A percentile compares a stretch with the other conserved stretches of the same genome.
Evolutionary conservation across 768 basidiomycete genomes (phyloP).

Genomic region (Lenzites betulinus): DNA sequence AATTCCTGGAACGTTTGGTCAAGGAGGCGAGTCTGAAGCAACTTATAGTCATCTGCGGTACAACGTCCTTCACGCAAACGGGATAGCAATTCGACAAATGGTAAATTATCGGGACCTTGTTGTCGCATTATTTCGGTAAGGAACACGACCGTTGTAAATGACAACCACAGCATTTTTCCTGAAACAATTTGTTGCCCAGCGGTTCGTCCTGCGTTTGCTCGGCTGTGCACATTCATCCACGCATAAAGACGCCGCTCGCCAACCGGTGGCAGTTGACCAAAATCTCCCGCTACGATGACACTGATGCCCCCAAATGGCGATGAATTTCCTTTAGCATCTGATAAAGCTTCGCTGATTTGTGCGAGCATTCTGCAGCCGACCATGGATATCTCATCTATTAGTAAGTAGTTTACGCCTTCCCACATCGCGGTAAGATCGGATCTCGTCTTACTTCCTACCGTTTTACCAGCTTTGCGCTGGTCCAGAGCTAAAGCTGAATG

Average conservation of each 20-base stretch:
- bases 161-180: conserved; percentile 16
- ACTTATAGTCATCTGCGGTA: conserved; percentile 2
- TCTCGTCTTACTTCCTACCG: background rate
- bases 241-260: background rate
- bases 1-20: background rate
- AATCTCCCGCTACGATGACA: background rate
- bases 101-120: background rate
- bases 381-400: background rate
- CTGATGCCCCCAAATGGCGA: background rate
- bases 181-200: background rate
- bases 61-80: conserved; percentile 12
- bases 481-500: background rate
- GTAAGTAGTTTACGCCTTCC: background rate
- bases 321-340: background rate
- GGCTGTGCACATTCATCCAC: background rate
- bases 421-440: background rate
- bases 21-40: conserved; percentile 1
- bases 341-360: background rate
- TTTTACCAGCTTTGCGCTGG: background rate
- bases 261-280: background rate
- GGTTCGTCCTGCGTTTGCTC: background rate
- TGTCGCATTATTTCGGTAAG: conserved; percentile 8
- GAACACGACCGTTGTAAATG: background rate
- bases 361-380: background rate
- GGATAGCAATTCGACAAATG: conserved; percentile 3